These are phyloP conservation scores for Venturia oleaginea DNA, from an alignment of 2,329 filamentous ascomycete genomes.

Conservation along the genomic window DNA sequence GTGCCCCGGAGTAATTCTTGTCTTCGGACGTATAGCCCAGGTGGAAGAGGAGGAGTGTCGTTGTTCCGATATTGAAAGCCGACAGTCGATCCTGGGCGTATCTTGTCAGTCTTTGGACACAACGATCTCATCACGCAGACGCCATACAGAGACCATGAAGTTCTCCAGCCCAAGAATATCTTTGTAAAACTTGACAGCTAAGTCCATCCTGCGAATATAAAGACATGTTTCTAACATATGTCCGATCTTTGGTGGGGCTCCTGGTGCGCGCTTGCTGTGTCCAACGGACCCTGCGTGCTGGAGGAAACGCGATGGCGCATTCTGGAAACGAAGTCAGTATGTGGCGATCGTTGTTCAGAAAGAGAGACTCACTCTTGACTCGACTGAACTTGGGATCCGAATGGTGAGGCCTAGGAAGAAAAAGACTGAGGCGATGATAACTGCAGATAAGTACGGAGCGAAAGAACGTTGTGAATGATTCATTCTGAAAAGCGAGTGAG, in stretches of 20 bases:
- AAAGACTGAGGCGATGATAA: neutral
- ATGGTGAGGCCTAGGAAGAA: neutral
- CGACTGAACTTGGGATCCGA: neutral
- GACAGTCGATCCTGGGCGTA: constrained; percentile 13
- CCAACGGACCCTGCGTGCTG: neutral
- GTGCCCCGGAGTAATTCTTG: neutral
- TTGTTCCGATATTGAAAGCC: constrained; percentile 24
- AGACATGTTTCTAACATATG: constrained; percentile 25
- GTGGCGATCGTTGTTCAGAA: neutral
- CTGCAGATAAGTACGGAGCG: neutral
- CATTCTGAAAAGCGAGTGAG: neutral
- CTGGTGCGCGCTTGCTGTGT: neutral
- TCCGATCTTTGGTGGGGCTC: neutral
- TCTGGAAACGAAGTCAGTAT: neutral
- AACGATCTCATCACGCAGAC: neutral
- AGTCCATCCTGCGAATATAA: constrained; percentile 21
- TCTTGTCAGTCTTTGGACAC: neutral
- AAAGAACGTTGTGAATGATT: neutral
- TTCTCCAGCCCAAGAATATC: constrained; percentile 20
- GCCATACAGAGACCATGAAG: constrained; percentile 15
- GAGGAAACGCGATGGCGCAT: neutral
- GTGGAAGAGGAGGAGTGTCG: constrained; percentile 17
- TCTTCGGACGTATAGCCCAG: constrained; percentile 7
- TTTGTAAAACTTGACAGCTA: constrained; percentile 22
- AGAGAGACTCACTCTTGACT: neutral